phyloP scores from a whole-genome alignment of 495 filamentous ascomycete genomes.

The Neurospora pannonica region DNA sequence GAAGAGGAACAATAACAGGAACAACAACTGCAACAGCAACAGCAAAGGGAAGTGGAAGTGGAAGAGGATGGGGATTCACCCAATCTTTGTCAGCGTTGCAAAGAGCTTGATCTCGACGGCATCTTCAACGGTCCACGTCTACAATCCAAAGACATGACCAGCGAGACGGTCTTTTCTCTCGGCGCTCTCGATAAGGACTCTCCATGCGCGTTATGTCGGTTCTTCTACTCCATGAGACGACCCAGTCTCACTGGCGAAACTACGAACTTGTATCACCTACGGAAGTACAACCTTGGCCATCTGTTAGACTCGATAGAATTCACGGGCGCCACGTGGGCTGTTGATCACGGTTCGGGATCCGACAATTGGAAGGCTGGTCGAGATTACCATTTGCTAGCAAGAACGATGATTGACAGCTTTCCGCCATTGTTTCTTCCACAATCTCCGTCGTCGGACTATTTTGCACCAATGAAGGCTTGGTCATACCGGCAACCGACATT shows the following conservation, averaged over 20 bases:
- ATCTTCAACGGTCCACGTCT: neutral
- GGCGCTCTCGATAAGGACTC: neutral
- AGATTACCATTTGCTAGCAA: no score
- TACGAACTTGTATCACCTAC: neutral
- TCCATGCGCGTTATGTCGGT: neutral
- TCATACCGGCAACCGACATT: no score
- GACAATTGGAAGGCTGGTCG: no score
- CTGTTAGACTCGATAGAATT: rapidly evolving
- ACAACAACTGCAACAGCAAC: no score
- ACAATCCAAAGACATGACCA: neutral
- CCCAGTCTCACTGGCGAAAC: neutral
- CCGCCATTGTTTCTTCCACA: neutral
- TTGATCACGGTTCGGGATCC: neutral
- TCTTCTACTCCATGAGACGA: neutral
- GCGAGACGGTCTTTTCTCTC: neutral
- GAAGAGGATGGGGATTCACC: neutral
- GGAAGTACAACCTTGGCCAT: neutral
- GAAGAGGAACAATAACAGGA: no score
- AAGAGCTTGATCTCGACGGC: neutral
- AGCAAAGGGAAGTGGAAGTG: no score
- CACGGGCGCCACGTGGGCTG: neutral
- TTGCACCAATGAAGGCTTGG: no score
- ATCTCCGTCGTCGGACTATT: neutral
- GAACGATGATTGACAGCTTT: no score
- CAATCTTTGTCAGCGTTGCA: neutral